Conservation (phyloP, 2,329 filamentous ascomycete species). For the Arachnomyces sp. region DNA sequence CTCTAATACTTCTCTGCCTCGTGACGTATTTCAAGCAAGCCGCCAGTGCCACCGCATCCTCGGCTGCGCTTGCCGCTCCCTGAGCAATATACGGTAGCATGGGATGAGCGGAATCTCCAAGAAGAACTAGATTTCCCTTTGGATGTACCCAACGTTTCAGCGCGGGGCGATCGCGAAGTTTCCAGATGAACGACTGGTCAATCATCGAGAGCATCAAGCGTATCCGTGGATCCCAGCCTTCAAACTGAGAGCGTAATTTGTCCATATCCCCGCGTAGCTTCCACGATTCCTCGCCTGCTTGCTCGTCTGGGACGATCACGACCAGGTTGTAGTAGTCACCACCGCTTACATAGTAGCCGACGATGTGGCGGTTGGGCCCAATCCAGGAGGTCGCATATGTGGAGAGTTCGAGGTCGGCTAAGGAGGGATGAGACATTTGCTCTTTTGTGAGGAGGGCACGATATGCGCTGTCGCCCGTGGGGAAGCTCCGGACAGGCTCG, state of each 20-base stretch:
- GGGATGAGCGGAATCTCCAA: constrained; percentile 61
- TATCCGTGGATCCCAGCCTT: constrained; percentile 31
- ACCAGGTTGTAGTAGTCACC: constrained; percentile 30
- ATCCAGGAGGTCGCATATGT: constrained; percentile 28
- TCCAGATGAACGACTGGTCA: constrained; percentile 54
- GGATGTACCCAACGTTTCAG: constrained; percentile 51
- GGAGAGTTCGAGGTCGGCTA: constrained; percentile 20
- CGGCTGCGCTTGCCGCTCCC: constrained; percentile 61
- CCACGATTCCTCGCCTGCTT: constrained; percentile 17
- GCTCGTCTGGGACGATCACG: constrained; percentile 17
- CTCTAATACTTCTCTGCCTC: no score
- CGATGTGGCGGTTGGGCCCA: constrained; percentile 27
- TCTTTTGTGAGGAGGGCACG: constrained; percentile 24
- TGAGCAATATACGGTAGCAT: constrained; percentile 61
- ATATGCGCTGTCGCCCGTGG: constrained; percentile 31
- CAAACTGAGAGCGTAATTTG: constrained; percentile 31
- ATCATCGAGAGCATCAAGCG: constrained; percentile 27
- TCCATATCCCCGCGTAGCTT: constrained; percentile 24
- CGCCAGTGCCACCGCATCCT: constrained; percentile 57
- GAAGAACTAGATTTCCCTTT: constrained; percentile 46
- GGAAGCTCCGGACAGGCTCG: no score
- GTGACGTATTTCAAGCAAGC: no score
- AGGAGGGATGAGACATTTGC: constrained; percentile 20
- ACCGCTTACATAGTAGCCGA: constrained; percentile 26
- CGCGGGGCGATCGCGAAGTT: constrained; percentile 51